Conservation (phyloP, 192 early-diverging fungal species). For the Backusella luteola region DNA sequence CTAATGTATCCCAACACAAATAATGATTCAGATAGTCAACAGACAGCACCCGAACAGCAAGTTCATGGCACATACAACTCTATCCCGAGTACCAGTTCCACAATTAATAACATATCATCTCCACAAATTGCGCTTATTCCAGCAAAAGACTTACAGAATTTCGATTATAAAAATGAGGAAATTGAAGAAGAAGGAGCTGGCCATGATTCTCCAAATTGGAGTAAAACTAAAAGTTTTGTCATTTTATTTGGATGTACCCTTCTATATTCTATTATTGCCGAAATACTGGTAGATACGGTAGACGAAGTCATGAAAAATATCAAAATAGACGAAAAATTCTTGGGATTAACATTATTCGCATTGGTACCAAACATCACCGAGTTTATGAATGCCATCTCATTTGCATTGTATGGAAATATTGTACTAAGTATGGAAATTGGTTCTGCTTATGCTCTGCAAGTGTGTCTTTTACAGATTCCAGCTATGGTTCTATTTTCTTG, state of each 20-base stretch:
- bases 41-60: neutral
- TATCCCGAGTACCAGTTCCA: neutral
- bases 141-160: slow-evolving; percentile 54
- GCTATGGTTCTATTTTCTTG: slow-evolving; percentile 84
- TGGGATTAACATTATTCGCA: slow-evolving; percentile 93
- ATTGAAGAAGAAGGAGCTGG: slow-evolving; percentile 61
- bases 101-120: neutral
- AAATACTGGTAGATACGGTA: slow-evolving; percentile 87
- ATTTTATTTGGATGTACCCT: slow-evolving; percentile 83
- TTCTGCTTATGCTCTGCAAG: slow-evolving; percentile 94
- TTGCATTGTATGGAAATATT: slow-evolving; percentile 91
- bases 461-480: slow-evolving; percentile 95
- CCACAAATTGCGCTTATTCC: slow-evolving; percentile 28
- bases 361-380: slow-evolving; percentile 96
- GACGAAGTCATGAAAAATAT: slow-evolving; percentile 72
- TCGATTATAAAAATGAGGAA: neutral
- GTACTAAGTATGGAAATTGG: slow-evolving; percentile 84
- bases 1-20: neutral
- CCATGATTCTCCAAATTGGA: slow-evolving; percentile 96
- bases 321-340: slow-evolving; percentile 78
- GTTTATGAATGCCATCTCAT: slow-evolving; percentile 92
- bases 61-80: neutral
- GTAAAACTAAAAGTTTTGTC: slow-evolving; percentile 69
- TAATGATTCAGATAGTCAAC: neutral
- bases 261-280: slow-evolving; percentile 85